Evolutionary conservation across 2,329 filamentous ascomycete species (phyloP), one percentile per base, ranked within the genome.

Genomic region (Apiospora malaysiana): DNA sequence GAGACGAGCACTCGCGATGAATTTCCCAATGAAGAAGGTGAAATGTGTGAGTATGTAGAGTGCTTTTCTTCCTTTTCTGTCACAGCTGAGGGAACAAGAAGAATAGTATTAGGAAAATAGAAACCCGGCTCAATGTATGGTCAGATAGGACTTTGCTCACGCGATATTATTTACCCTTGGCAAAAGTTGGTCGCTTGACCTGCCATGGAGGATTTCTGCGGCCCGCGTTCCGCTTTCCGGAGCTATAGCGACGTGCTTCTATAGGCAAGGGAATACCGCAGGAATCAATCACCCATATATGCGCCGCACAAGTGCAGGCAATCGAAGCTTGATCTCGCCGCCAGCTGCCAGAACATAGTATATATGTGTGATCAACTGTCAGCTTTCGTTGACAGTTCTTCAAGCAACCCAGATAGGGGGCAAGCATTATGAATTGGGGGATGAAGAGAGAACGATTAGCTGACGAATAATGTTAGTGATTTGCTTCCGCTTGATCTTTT

Each of bases 131-230:
- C 32, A 56, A 14, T 10, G 32, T 18, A 63, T 63, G 56, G 56
- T 40, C 56, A 40, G 56, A 40, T 63, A 63, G 56, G 32, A 63
- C 32, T 63, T 40, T 63, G 56, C 56, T 40, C 56, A 63, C 27
- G 56, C 18, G 56, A 18, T 18, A 63, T 32, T 18, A 21, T 63
- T 63, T 40, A n/a, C 32, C 21, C 56, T 63, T 14, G 8, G 56
- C 18, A 12, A n/a, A 63, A 63, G 6, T 23, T 40, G 56, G 56
- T 63, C 56, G 56, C 4, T 63, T 63, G 56, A 63, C 56, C 23
- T 40, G 32, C 32, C 51, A 63, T 21, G 32, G 40, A 63, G 56
- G 32, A 63, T 63, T 63, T 9, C 27, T 40, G 32, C 56, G 56
- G 56, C 21, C 56, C 56, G 56, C 32, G 56, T 63, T 32, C 56